These are phyloP conservation scores for Aspergillus sparsus DNA, from an alignment of 495 filamentous ascomycete species.

Conservation along the genomic window DNA sequence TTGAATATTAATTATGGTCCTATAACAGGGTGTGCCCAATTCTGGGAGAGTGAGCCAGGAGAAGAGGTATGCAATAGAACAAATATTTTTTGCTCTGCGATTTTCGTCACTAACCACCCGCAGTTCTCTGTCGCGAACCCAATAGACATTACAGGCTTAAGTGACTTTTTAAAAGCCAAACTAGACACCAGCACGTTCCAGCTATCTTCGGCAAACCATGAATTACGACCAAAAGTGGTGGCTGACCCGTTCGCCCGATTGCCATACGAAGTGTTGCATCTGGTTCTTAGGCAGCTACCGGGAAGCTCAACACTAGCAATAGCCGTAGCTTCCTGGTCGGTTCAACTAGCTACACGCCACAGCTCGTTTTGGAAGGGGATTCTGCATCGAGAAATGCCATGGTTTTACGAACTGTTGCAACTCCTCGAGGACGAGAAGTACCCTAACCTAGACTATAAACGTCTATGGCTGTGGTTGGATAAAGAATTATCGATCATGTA, in stretches of 20 bases:
- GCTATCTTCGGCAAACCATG: background rate
- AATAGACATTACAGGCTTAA: background rate
- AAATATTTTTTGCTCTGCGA: background rate
- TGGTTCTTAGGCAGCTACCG: background rate
- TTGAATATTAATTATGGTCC: background rate
- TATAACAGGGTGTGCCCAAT: background rate
- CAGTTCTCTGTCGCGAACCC: background rate
- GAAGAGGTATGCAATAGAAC: background rate
- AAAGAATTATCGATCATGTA: constrained; percentile 1
- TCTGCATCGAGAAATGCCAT: background rate
- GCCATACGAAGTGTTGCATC: background rate
- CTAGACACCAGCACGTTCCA: background rate
- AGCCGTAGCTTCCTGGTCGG: background rate
- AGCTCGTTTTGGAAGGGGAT: background rate
- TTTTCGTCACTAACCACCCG: background rate
- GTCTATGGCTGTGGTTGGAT: background rate
- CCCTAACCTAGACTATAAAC: background rate
- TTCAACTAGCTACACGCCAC: background rate
- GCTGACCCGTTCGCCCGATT: background rate
- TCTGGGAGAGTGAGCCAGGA: background rate
- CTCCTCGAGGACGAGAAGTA: background rate
- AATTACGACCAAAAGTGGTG: background rate
- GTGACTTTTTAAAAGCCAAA: background rate
- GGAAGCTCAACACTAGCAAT: background rate
- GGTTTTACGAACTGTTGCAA: background rate